These are phyloP conservation scores for Naegleria gruberi DNA, from an alignment of 208 protist genomes.

Conservation along the genomic window DNA sequence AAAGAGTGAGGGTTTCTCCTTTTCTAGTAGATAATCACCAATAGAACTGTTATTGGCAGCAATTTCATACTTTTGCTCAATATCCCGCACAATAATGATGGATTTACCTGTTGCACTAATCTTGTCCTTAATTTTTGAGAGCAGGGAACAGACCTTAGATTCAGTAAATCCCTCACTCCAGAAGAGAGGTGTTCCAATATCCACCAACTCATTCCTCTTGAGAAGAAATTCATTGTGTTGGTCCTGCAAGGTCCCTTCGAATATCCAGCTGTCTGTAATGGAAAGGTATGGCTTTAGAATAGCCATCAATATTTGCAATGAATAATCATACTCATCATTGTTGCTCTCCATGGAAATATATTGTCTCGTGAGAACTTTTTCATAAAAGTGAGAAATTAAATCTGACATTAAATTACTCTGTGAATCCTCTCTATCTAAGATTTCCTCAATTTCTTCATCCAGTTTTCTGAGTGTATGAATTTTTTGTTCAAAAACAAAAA, in stretches of 20 bases:
- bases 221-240: not conserved
- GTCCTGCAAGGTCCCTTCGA: not conserved
- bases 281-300: not conserved
- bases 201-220: not conserved
- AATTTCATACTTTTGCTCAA: not conserved
- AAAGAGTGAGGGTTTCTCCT: not conserved
- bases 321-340: not conserved
- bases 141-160: not conserved
- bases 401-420: not conserved
- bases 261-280: not conserved
- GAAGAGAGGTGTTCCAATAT: not conserved
- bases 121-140: not conserved
- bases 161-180: not conserved
- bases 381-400: not conserved
- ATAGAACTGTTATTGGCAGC: not conserved
- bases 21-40: not conserved
- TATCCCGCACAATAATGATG: not conserved
- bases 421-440: not conserved
- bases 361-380: not conserved
- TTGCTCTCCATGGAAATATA: not conserved
- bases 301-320: not conserved
- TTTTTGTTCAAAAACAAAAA: not conserved
- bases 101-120: not conserved
- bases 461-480: not conserved
- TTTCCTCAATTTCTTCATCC: not conserved